Evolutionary conservation across 257 asterid genomes (phyloP).

Genomic region (Lithospermum erythrorhizon): DNA sequence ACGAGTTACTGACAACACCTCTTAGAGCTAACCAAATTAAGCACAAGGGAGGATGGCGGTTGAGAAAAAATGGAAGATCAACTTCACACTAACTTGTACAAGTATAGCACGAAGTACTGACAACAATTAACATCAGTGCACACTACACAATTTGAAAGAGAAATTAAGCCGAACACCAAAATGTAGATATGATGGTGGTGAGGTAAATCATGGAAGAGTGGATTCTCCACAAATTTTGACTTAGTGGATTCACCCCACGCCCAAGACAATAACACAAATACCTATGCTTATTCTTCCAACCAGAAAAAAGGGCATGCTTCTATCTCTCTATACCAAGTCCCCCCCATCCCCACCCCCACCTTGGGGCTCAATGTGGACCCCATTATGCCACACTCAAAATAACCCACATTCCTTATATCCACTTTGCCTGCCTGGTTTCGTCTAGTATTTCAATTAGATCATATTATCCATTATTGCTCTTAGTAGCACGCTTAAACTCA

Average conservation of each 20-base stretch:
- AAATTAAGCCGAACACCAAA: constrained; percentile 9
- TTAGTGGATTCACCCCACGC: constrained; percentile 57
- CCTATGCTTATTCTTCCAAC: background rate
- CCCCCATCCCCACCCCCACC: background rate
- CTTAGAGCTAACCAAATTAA: no score
- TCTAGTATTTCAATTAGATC: constrained; percentile 18
- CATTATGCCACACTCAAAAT: background rate
- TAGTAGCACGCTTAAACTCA: background rate
- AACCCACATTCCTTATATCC: constrained; percentile 4
- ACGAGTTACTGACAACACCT: no score
- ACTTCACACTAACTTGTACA: no score
- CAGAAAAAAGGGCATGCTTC: no score
- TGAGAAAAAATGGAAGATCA: no score
- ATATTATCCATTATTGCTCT: constrained; percentile 23
- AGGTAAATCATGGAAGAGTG: constrained; percentile 16
- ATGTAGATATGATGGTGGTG: constrained; percentile 2
- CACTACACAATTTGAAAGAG: background rate
- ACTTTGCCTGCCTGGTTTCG: constrained; percentile 25
- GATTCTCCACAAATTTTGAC: constrained; percentile 25
- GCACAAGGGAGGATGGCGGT: no score
- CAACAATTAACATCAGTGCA: no score
- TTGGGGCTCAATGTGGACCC: constrained; percentile 4
- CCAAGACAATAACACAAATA: constrained; percentile 1
- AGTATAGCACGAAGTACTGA: no score
- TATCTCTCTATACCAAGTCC: background rate